Evolutionary conservation across 2,329 filamentous ascomycete genomes (phyloP), one percentile per base, ranked within the genome.

Genomic region (Meredithiella fracta): DNA sequence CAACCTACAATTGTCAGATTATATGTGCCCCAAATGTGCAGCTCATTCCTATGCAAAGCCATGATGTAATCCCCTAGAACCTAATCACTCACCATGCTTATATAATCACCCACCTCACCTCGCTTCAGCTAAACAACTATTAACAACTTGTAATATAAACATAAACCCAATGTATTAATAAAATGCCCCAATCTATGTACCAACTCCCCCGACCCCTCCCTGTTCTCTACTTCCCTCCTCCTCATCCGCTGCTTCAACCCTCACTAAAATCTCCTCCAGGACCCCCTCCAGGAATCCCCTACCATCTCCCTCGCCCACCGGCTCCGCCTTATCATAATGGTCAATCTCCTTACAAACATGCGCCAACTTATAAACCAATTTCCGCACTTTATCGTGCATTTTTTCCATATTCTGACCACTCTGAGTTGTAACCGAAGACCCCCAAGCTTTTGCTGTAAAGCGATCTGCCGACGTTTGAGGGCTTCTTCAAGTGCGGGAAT

Each of bases 271-370:
- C 72, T 98, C 92, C 67, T 98, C 42, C 34, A 98, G 71, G 60
- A 97, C 79, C 0, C 90, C 91, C 67, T 98, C 92, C 6, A 97
- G 69, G 62, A 97, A 94, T 1, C 86, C 87, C 47, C 82, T 82
- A 1, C 95, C 89, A 25, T 91, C 90, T 47, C 87, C 91, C 91
- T 97, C 96, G 1, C 89, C 88, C 9, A 97, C 88, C 4, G 89
- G 87, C 62, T 88, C 85, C 47, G 82, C 79, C 66, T 84, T 85
- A 68, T 98, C 92, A 68, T 83, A 86, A 60, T 85, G 78, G 67
- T 98, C 91, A 64, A 98, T 88, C 66, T 95, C 89, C 64, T 83
- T 84, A 68, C 94, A 94, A 23, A 91, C 75, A 59, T 85, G 80
- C 1, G 83, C 85, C 29, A 94, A 76, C 66, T 94, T 94, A 61